Conservation (phyloP, 1,139 yeast genomes). For the Blastobotrys malaysiensis region DNA sequence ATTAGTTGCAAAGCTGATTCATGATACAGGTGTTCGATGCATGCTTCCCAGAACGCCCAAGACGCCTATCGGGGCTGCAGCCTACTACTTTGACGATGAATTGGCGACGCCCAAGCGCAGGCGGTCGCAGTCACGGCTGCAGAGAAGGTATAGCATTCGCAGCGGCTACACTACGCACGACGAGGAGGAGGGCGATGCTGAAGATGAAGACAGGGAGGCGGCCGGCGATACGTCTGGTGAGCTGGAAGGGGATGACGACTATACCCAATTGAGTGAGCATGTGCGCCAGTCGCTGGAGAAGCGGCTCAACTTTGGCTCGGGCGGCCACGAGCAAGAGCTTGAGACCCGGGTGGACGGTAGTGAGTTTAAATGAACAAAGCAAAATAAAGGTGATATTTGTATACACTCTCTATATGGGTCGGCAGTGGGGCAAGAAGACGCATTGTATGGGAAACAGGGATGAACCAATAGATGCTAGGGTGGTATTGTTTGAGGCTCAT, state of each 20-base stretch:
- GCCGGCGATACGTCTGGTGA: conserved; percentile 6
- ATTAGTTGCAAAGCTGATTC: conserved; percentile 86
- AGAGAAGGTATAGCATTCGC: conserved; percentile 19
- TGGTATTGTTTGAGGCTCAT: no score
- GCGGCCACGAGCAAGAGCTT: conserved; percentile 14
- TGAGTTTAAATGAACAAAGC: neutral
- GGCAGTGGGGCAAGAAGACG: no score
- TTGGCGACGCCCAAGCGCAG: conserved; percentile 16
- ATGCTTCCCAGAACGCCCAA: conserved; percentile 27
- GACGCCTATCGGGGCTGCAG: conserved; percentile 36
- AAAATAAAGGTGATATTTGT: neutral
- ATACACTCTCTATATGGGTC: no score
- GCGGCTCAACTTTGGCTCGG: conserved; percentile 10
- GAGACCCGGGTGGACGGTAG: conserved; percentile 11
- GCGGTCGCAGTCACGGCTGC: conserved; percentile 20
- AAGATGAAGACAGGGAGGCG: conserved; percentile 5
- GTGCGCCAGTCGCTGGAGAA: conserved; percentile 18
- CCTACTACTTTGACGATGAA: conserved; percentile 37
- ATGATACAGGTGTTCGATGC: conserved; percentile 72
- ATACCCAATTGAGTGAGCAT: conserved; percentile 17
- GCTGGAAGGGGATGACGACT: conserved; percentile 11
- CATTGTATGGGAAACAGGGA: no score
- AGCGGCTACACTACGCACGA: conserved; percentile 13
- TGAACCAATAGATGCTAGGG: no score
- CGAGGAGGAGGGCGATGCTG: conserved; percentile 11